Evolutionary conservation across 805 yeast genomes (phyloP), one percentile per base, ranked within the genome.

Genomic region (Kodamaea sagamina): DNA sequence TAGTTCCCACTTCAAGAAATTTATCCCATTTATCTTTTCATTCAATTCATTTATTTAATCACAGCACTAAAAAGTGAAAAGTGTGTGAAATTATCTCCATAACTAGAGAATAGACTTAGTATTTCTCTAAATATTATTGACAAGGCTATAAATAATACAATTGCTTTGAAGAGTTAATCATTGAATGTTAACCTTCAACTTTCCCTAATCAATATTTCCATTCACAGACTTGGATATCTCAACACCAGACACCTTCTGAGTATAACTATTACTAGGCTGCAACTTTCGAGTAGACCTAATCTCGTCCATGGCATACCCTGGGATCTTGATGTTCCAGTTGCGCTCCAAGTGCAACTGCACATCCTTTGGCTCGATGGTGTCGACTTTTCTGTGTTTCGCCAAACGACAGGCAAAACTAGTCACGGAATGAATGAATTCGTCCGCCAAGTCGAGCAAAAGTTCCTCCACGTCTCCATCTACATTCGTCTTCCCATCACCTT

Each of bases 401-500:
- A 93, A 72, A 42, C 95, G 78, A 60, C 98, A 92, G 0, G 98
- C 96, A 69, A 93, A 93, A 2, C 89, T 74, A 0, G 97, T 89
- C 2, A 95, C 96, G 37, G 87, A 83, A 6, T 86, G 78, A 11
- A 93, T 93, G 59, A 93, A 93, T 59, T 93, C 98, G 63, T 93
- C 99, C 0, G 99, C 97, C 37, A 93, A 68, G 62, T 93, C 99
- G 34, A 93, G 71, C 26, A 93, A 67, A 29, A 93, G 68, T 53
- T 92, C 98, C 62, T 90, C 97, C 12, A 89, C 96, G 63, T 93
- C 97, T 19, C 97, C 98, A 62, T 92, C 99, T 44, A 93, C 86
- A 4, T 77, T 76, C 4, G 95, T 82, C 55, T 89, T 95, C 12
- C 92, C 86, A 58, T 92, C 97, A 32, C 96, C 97, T 61, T 84